Evolutionary conservation across 2,329 filamentous ascomycete species (phyloP), one percentile per base, ranked within the genome.

Genomic region (Ciborinia camelliae): DNA sequence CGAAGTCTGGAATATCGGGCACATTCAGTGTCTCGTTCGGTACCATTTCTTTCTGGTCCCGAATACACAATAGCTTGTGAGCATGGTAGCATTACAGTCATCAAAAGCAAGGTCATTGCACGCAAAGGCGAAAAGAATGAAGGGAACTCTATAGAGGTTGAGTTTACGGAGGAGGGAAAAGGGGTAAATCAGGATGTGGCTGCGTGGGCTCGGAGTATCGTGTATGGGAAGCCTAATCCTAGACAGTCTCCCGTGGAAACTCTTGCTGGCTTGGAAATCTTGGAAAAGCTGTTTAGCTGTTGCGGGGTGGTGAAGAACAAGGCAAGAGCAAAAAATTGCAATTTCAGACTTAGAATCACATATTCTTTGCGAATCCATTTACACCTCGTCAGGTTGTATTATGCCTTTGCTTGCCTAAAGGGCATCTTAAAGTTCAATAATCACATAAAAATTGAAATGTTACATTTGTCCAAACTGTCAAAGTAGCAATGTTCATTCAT

Each of bases 231-330:
- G 58, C 60, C 69, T 7, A 63, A 74, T 62, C 53, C 68, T 9
- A 66, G 51, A 32, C 71, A 73, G 58, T 68, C 65, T 41, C 73
- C 73, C 20, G 66, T 70, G 45, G 53, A 71, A 43, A 72, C 71
- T 9, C 59, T 74, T 39, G 72, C 70, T 6, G 73, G 74, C 66
- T 65, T 74, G 63, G 73, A 74, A 66, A 68, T 74, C 26, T 41
- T 74, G 55, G 72, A 74, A 64, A 72, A 74, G 62, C 73, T 77
- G 72, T 59, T 77, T 71, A 74, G 62, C 73, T 77, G 72, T 59
- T 77, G 51, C 68, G 63, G 61, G 76, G 75, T 66, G 75, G 75
- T 26, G 74, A 75, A 62, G 69, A 65, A 14, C 70, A 74, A 47
- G 77, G 73, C 4, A 59, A 68, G 52, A 39, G 58, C 8, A 32